Conservation (phyloP, 768 basidiomycete species). For the Lepiota brunneoincarnata region DNA sequence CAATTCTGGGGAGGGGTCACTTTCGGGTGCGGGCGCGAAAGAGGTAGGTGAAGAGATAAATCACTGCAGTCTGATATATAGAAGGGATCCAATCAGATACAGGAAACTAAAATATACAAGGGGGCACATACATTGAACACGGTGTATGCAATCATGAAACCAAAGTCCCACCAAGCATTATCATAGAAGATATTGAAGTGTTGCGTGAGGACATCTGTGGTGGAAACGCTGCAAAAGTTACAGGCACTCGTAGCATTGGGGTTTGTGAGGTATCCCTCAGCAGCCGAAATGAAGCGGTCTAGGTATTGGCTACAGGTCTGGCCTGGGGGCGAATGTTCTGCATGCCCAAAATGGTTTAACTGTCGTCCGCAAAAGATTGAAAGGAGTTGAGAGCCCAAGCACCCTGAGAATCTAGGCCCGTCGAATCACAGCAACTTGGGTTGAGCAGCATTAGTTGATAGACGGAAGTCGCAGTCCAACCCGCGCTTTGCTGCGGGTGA, state of each 20-base stretch:
- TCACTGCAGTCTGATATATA: slow-evolving; percentile 30
- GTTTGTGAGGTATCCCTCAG: slow-evolving; percentile 58
- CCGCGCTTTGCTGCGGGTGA: slow-evolving; percentile 79
- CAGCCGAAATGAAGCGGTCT: slow-evolving; percentile 40
- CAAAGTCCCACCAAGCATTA: slow-evolving; percentile 53
- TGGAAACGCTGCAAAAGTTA: slow-evolving; percentile 53
- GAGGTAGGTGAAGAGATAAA: slow-evolving; percentile 46
- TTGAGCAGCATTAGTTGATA: slow-evolving; percentile 29
- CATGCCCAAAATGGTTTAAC: slow-evolving; percentile 81
- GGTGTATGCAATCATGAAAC: slow-evolving; percentile 46
- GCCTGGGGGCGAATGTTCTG: slow-evolving; percentile 53
- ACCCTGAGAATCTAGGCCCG: slow-evolving; percentile 84
- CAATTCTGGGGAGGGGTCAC: slow-evolving; percentile 24
- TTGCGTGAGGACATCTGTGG: slow-evolving; percentile 50
- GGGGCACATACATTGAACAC: slow-evolving; percentile 45
- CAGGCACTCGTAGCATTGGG: slow-evolving; percentile 51
- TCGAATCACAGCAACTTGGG: slow-evolving; percentile 79
- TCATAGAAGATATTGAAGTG: slow-evolving; percentile 57
- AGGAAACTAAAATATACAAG: slow-evolving; percentile 2
- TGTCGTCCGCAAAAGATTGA: slow-evolving; percentile 63
- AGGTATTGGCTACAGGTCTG: slow-evolving; percentile 54
- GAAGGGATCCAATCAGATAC: background rate
- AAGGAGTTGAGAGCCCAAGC: slow-evolving; percentile 83
- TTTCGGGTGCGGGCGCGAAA: slow-evolving; percentile 44
- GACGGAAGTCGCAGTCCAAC: background rate